phyloP scores from a whole-genome alignment of 805 yeast species.

The Wickerhamiella galacta region DNA sequence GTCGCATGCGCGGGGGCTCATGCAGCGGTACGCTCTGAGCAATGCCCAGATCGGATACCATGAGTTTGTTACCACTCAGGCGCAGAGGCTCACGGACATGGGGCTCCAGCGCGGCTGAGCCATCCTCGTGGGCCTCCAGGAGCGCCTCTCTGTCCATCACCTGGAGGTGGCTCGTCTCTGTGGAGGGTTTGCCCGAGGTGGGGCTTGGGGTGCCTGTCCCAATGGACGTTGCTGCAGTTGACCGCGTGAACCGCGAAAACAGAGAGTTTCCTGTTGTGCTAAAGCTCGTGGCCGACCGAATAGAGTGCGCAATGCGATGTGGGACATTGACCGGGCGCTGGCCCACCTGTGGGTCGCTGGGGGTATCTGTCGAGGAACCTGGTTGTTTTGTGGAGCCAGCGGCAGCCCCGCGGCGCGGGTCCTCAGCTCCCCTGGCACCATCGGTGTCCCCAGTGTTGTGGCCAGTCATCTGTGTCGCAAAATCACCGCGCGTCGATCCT shows the following conservation, averaged over 20 bases:
- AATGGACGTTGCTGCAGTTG: not conserved
- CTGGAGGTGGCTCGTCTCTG: conserved; percentile 1
- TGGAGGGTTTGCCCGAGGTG: not conserved
- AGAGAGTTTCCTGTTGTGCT: conserved; percentile 1
- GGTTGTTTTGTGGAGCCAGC: too few relatives aligned
- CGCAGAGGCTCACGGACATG: not conserved
- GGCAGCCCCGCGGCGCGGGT: too few relatives aligned
- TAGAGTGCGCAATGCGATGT: too few relatives aligned
- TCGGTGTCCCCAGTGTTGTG: too few relatives aligned
- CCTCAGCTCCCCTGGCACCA: too few relatives aligned
- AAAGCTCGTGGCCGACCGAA: not conserved
- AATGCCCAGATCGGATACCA: too few relatives aligned
- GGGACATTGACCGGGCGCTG: too few relatives aligned
- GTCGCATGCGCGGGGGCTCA: not conserved
- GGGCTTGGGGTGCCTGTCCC: conserved; percentile 1
- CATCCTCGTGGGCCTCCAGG: conserved; percentile 1
- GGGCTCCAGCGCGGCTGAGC: not conserved
- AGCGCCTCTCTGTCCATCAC: conserved; percentile 2
- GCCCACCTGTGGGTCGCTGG: too few relatives aligned
- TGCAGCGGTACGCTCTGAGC: not conserved
- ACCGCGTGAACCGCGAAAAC: conserved; percentile 1
- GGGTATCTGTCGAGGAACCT: too few relatives aligned
- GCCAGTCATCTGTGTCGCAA: too few relatives aligned
- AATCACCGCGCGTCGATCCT: too few relatives aligned
- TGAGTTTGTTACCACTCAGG: not conserved